Evolutionary conservation across 306 rosid species (phyloP).

Genomic region (Macrotyloma uniflorum): DNA sequence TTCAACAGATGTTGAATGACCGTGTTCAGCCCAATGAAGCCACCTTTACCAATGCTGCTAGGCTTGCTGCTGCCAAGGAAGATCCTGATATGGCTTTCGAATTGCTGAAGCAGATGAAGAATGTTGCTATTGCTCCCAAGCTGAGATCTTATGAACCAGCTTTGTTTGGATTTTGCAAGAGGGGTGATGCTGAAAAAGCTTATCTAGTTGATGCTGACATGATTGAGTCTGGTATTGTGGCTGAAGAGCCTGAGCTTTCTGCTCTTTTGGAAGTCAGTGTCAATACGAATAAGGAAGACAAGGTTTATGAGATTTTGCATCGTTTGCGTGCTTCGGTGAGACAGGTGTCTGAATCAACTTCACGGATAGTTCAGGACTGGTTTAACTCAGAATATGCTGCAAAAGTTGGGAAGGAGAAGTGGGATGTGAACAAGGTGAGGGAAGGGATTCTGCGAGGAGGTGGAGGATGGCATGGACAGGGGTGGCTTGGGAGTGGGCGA

Average conservation of each 20-base stretch:
- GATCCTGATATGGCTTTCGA: slow-evolving; percentile 90
- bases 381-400: slow-evolving; percentile 62
- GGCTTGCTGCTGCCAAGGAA: slow-evolving; percentile 71
- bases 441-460: slow-evolving; percentile 70
- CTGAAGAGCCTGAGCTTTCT: slow-evolving; percentile 78
- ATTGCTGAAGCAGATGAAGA: slow-evolving; percentile 74
- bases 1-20: slow-evolving; percentile 67
- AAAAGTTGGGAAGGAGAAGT: slow-evolving; percentile 52
- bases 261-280: slow-evolving; percentile 72
- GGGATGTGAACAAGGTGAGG: slow-evolving; percentile 64
- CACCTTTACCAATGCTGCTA: slow-evolving; percentile 79
- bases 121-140: slow-evolving; percentile 57
- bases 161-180: slow-evolving; percentile 77
- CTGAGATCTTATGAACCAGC: slow-evolving; percentile 91
- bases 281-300: slow-evolving; percentile 49
- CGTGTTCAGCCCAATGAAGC: slow-evolving; percentile 74
- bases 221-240: slow-evolving; percentile 56
- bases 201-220: slow-evolving; percentile 76
- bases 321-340: slow-evolving; percentile 70
- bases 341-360: slow-evolving; percentile 77
- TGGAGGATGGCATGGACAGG: slow-evolving; percentile 99
- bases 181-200: slow-evolving; percentile 71
- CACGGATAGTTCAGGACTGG: slow-evolving; percentile 68
- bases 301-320: slow-evolving; percentile 80
- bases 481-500: slow-evolving; percentile 90